Base-by-base conservation (phyloP, 2,329 filamentous ascomycete genomes). In the Cladosporium sp. region DNA sequence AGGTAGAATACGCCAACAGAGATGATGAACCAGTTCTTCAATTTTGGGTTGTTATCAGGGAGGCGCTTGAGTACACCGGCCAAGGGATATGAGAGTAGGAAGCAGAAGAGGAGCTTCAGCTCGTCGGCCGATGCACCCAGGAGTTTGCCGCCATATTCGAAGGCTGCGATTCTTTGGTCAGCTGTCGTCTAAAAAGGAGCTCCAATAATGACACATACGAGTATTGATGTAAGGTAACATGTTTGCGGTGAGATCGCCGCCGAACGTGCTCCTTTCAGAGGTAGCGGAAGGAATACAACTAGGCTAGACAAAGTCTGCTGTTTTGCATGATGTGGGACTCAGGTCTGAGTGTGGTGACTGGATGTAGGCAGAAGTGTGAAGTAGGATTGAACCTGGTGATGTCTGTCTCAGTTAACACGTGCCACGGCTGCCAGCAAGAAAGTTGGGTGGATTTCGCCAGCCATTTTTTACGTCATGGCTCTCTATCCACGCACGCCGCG, bases 41-140 rank as follows among this genome's bases (percentile, higher is more conserved):
- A 86, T 72, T 88, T 88, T 63, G 94, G 94, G 61, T 90, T 88
- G 58, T 86, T 81, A 80, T 99, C 95, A 34, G 95, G 94, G 23
- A 99, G 85, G 62, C 95, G 87, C 79, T 99, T 99, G 10, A 99
- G 84, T 28, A 96, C 77, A 26, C 86, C 95, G 57, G 95, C 92
- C 63, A 99, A 85, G 2, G 95, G 95, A 75, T 96, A 99, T 13
- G 95, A 98, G 46, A 97, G 79, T 57, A 99, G 84, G 78, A 98
- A 96, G 7, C 91, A 92, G 76, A 89, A 89, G 73, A 97, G 90
- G 72, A 98, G 90, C 78, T 99, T 99, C 71, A 99, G 77, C 74
- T 91, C 88, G 77, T 91, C 89, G 66, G 85, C 76, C 23, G 88
- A 88, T 58, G 88, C 85, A 49, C 88, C 89, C 32, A 88, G 81